Evolutionary conservation across 2,329 filamentous ascomycete genomes (phyloP).

Genomic region (Penicillium sclerotiorum): DNA sequence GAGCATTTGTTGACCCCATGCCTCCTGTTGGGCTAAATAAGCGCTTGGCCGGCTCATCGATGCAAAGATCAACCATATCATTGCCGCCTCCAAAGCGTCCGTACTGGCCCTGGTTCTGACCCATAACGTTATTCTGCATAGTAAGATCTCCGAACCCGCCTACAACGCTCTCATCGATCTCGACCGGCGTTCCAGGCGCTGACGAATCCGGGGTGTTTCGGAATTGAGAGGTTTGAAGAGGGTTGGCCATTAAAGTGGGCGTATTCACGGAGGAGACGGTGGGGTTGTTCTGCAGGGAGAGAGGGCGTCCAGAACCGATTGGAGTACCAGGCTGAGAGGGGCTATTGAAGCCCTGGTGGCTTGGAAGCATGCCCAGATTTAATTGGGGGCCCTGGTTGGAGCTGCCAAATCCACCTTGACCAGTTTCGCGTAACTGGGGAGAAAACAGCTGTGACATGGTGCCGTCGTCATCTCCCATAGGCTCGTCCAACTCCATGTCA

Average conservation of each 20-base stretch:
- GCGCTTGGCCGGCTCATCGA: conserved; percentile 93
- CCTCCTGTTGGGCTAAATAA: conserved; percentile 84
- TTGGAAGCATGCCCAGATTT: conserved; percentile 75
- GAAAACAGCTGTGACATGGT: conserved; percentile 47
- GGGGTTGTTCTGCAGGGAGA: conserved; percentile 86
- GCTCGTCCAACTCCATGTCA: conserved; percentile 97
- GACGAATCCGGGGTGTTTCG: conserved; percentile 65
- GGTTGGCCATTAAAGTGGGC: conserved; percentile 81
- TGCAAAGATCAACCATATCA: conserved; percentile 65
- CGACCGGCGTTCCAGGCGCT: conserved; percentile 68
- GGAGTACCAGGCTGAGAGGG: conserved; percentile 87
- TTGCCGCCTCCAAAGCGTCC: conserved; percentile 48
- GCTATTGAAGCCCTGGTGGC: conserved; percentile 72
- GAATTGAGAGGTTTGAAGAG: conserved; percentile 61
- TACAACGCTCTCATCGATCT: conserved; percentile 74
- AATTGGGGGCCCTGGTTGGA: conserved; percentile 66
- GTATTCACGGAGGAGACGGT: conserved; percentile 98
- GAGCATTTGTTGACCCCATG: conserved; percentile 64
- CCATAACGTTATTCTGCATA: conserved; percentile 52
- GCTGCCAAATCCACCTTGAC: conserved; percentile 63
- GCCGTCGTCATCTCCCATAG: conserved; percentile 56
- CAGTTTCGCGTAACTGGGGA: conserved; percentile 68
- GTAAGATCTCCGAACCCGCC: conserved; percentile 65
- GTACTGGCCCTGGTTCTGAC: conserved; percentile 46
- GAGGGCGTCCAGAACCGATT: conserved; percentile 66